Conservation (phyloP, 2,329 filamentous ascomycete genomes). For the Penicillium sp. region DNA sequence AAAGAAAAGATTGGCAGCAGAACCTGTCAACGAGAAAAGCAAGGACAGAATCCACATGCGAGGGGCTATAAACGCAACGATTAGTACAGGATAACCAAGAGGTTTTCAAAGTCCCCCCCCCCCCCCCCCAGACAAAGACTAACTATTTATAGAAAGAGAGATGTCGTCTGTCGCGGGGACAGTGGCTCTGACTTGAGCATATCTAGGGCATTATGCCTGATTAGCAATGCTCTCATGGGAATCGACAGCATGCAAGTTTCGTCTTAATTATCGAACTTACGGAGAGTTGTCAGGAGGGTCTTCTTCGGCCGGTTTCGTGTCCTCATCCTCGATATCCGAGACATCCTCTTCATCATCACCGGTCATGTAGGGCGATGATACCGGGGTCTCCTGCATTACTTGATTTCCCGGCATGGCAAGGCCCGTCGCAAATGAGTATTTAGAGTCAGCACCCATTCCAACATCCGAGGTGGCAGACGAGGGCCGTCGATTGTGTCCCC, state of each 20-base stretch:
- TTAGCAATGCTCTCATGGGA: neutral
- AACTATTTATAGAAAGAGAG: slow-evolving; percentile 72
- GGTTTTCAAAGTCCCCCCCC: neutral
- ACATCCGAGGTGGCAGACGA: slow-evolving; percentile 31
- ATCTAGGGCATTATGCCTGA: slow-evolving; percentile 34
- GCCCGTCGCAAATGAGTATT: slow-evolving; percentile 32
- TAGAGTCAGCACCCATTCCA: slow-evolving; percentile 33
- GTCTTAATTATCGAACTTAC: slow-evolving; percentile 3
- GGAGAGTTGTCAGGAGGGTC: slow-evolving; percentile 37
- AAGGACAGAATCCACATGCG: slow-evolving; percentile 84
- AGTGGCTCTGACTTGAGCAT: slow-evolving; percentile 76
- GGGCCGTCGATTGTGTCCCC: slow-evolving; percentile 20
- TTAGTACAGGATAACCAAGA: slow-evolving; percentile 2
- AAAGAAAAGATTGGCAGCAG: slow-evolving; percentile 66
- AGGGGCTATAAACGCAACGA: slow-evolving; percentile 49
- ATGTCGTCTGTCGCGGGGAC: slow-evolving; percentile 74
- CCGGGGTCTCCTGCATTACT: slow-evolving; percentile 23
- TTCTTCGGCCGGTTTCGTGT: slow-evolving; percentile 30
- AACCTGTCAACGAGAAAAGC: slow-evolving; percentile 75
- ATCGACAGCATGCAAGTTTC: neutral
- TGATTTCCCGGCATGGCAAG: slow-evolving; percentile 27
- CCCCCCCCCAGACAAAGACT: slow-evolving; percentile 4
- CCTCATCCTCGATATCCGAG: slow-evolving; percentile 33
- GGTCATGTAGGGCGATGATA: slow-evolving; percentile 21
- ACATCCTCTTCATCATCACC: slow-evolving; percentile 20